phyloP scores from a whole-genome alignment of 352 stramenopile genomes.

The Globisporangium barbulae region DNA sequence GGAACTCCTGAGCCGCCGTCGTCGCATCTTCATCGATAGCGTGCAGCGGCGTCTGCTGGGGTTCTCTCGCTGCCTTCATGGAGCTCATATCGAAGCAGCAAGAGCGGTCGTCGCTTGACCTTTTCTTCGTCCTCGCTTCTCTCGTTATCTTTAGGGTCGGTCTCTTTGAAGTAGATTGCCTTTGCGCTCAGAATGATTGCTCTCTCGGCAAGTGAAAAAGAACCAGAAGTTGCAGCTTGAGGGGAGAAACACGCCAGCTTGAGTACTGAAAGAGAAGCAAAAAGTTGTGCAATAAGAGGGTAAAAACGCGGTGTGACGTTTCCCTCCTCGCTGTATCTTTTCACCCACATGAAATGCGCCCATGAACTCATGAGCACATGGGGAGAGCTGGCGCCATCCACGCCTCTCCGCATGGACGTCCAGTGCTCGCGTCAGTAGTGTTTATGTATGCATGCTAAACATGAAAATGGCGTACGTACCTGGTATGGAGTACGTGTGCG shows the following conservation, averaged over 20 bases:
- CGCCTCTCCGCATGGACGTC: not conserved
- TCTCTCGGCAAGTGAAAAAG: not conserved
- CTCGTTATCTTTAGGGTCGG: not conserved
- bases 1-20: constrained; percentile 24
- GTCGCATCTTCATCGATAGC: constrained; percentile 7
- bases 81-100: not conserved
- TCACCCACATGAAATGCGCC: not conserved
- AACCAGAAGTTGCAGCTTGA: constrained; percentile 2
- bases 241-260: not conserved
- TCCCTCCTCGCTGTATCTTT: constrained; percentile 9
- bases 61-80: not conserved
- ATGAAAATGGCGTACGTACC: not conserved
- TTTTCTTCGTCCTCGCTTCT: not conserved
- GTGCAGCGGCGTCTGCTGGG: not conserved
- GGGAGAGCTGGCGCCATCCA: constrained; percentile 1
- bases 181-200: not conserved
- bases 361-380: not conserved
- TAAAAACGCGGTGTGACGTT: not conserved
- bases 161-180: constrained; percentile 11
- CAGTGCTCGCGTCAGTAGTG: not conserved
- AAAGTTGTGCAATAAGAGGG: constrained; percentile 17
- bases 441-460: not conserved
- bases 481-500: constrained; percentile 2
- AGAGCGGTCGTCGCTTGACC: not conserved
- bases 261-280: not conserved